A percentile compares a stretch with the other conserved stretches of the same genome.
Conservation (phyloP, 176 grass and related monocot species). For the Neostapfia colusana region DNA sequence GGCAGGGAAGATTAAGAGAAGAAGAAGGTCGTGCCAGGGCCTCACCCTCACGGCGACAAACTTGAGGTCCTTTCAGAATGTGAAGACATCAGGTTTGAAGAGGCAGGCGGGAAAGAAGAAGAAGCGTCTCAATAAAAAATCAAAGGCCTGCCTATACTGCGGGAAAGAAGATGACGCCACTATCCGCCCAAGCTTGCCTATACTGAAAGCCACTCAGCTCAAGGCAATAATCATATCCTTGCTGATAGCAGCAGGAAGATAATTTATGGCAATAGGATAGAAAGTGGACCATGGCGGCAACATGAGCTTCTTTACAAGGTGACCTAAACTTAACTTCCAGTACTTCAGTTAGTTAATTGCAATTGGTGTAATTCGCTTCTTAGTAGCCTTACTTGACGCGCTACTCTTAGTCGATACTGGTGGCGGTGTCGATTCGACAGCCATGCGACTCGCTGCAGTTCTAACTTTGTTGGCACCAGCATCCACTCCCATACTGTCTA, state of each 20-base stretch:
- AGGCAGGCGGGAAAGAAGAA: conserved; percentile 13
- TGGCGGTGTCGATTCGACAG: conserved; percentile 26
- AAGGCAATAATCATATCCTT: neutral
- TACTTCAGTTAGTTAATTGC: conserved; percentile 56
- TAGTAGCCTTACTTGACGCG: conserved; percentile 63
- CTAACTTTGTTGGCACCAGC: conserved; percentile 36
- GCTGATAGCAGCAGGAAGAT: conserved; percentile 6
- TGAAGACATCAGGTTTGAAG: conserved; percentile 47
- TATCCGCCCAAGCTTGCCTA: neutral
- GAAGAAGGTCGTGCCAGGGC: conserved; percentile 45
- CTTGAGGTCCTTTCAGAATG: conserved; percentile 48
- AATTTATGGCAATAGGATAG: conserved; percentile 2
- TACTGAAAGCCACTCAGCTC: too few species aligned
- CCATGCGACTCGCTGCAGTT: conserved; percentile 28
- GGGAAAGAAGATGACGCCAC: conserved; percentile 12
- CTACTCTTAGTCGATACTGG: conserved; percentile 37
- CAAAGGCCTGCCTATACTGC: too few species aligned
- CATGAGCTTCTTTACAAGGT: conserved; percentile 45
- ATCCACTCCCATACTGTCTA: conserved; percentile 58
- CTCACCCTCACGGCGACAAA: conserved; percentile 37
- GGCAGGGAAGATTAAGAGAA: conserved; percentile 27
- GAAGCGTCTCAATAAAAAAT: neutral
- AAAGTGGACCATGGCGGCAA: conserved; percentile 11
- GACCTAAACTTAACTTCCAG: conserved; percentile 23
- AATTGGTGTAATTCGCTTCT: conserved; percentile 71